Evolutionary conservation across 441 rosid species (phyloP).

Genomic region (Heliophila coronopifolia): DNA sequence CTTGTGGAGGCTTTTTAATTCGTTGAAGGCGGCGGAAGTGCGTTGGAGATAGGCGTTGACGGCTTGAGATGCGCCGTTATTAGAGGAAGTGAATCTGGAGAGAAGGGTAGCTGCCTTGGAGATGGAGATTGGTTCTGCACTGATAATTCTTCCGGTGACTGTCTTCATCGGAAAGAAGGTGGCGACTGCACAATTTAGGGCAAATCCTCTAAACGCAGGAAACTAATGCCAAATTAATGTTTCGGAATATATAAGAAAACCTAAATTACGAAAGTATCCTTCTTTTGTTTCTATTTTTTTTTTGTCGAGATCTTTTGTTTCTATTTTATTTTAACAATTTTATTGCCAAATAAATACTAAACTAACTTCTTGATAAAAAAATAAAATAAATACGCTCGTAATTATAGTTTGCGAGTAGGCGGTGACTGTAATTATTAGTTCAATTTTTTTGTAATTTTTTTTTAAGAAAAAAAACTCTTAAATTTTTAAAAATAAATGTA

Average conservation of each 20-base stretch:
- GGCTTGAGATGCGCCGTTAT: slow-evolving; percentile 52
- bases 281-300: background rate
- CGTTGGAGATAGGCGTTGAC: slow-evolving; percentile 52
- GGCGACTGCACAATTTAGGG: slow-evolving; percentile 21
- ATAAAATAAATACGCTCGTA: no score
- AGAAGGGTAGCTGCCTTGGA: slow-evolving; percentile 48
- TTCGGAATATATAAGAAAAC: background rate
- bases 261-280: background rate
- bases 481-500: no score
- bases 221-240: background rate
- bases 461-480: no score
- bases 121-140: slow-evolving; percentile 37
- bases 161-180: slow-evolving; percentile 42
- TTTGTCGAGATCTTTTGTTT: no score
- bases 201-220: background rate
- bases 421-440: no score
- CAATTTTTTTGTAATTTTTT: no score
- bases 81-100: slow-evolving; percentile 42
- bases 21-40: slow-evolving; percentile 42
- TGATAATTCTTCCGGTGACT: slow-evolving; percentile 34
- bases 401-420: no score
- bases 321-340: no score
- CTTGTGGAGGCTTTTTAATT: slow-evolving; percentile 42
- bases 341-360: no score
- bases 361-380: no score